Evolutionary conservation across 192 early-diverging fungal species (phyloP), one percentile per base, ranked within the genome.

Genomic region (Physocladia obscura): DNA sequence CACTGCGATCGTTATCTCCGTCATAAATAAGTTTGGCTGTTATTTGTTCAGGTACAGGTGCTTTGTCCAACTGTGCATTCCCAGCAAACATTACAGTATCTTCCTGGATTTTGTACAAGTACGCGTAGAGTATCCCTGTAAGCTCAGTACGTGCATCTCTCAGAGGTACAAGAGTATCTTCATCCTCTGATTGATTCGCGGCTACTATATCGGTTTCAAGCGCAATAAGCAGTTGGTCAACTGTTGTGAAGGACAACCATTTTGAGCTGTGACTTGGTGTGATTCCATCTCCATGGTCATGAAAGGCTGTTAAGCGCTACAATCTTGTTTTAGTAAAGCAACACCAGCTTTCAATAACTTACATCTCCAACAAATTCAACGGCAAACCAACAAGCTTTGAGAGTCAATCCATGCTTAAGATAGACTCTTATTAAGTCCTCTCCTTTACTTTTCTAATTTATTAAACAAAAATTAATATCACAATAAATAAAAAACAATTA

Each of bases 361-460:
- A 79, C 78, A 31, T 60, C 4, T 31, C 24, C 6, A 21, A 80
- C 39, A 36, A 62, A 64, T 17, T 70, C 57, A 17, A 35, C 27
- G 17, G 70, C 60, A 52, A 79, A 67, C 27, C n/a, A 17, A 35
- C 38, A 61, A 21, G 77, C 77, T 17, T 61, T 57, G 21, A 76
- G 49, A 26, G 62, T 19, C 27, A 76, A 35, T 30, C 51, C 57
- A 48, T 76, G 67, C 21, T 55, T 27, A 34, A 79, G 49, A 57
- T 79, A 79, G 5, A 70, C 5, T 3, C 70, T 51, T 15, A 79
- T 31, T 31, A 79, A 60, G 48, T 76, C 74, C 38, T 79, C 77
- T 2, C 63, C 52, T 38, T 17, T 50, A 31, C 38, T 21, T 2
- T 44, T 44, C 48, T 54, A 29, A 2, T 63, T 30, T 27, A 47